Conservation (phyloP, 2,329 filamentous ascomycete species). For the Aquanectria penicillioides region DNA sequence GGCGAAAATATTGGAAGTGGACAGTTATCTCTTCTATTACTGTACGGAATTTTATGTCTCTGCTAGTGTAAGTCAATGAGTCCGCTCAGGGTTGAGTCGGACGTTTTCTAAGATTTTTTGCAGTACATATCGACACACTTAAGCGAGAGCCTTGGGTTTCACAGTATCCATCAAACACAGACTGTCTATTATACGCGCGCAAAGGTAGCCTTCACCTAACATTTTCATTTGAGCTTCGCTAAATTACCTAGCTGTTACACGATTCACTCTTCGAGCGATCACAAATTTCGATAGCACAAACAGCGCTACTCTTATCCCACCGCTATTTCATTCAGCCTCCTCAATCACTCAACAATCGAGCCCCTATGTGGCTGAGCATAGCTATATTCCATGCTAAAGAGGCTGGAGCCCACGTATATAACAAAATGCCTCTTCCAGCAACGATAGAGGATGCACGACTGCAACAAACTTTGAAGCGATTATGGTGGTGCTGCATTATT, state of each 20-base stretch:
- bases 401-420: neutral
- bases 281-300: neutral
- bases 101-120: no score
- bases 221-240: neutral
- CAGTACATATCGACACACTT: neutral
- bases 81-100: no score
- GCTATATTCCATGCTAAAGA: conserved; percentile 16
- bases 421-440: neutral
- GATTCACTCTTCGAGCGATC: conserved; percentile 12
- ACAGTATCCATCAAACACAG: neutral
- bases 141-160: neutral
- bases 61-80: no score
- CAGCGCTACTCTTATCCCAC: conserved; percentile 10
- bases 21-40: conserved; percentile 5
- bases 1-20: no score
- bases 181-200: conserved; percentile 2
- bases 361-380: conserved; percentile 7
- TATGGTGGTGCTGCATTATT: conserved; percentile 24
- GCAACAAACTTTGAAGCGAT: neutral
- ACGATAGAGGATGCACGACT: neutral
- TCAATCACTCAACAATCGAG: conserved; percentile 15
- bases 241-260: conserved; percentile 4
- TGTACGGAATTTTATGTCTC: conserved; percentile 20
- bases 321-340: neutral
- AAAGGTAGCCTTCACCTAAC: neutral